phyloP scores from a whole-genome alignment of 2,329 filamentous ascomycete genomes.

The Penicillium sp. region DNA sequence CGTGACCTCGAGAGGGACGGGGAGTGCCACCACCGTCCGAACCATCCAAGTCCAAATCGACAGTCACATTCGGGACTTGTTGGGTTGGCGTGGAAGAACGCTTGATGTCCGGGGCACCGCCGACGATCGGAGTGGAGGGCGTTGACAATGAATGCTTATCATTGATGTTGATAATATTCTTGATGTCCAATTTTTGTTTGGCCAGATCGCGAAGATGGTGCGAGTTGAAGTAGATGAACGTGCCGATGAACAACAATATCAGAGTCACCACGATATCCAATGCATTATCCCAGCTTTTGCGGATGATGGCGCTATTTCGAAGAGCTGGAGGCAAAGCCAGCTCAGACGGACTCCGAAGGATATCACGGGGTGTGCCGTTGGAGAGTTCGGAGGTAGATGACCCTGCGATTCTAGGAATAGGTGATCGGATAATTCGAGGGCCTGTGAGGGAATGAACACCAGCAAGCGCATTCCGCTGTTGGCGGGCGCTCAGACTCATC shows the following conservation, averaged over 20 bases:
- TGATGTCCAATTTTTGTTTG: conserved; percentile 45
- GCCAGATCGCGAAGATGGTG: conserved; percentile 41
- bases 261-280: conserved; percentile 44
- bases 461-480: conserved; percentile 60
- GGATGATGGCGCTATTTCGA: conserved; percentile 44
- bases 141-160: conserved; percentile 38
- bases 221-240: conserved; percentile 45
- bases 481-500: conserved; percentile 39
- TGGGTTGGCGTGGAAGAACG: conserved; percentile 25
- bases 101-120: conserved; percentile 24
- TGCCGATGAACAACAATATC: conserved; percentile 39
- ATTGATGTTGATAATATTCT: conserved; percentile 43
- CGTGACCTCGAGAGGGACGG: conserved; percentile 24
- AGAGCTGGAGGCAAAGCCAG: conserved; percentile 40
- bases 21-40: conserved; percentile 31
- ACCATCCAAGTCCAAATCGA: conserved; percentile 30
- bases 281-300: conserved; percentile 46
- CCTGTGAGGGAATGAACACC: conserved; percentile 66
- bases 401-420: conserved; percentile 46
- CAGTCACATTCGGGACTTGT: conserved; percentile 29
- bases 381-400: conserved; percentile 34
- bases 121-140: conserved; percentile 39
- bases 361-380: conserved; percentile 40
- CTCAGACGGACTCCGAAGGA: conserved; percentile 36
- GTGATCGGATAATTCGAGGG: conserved; percentile 35